Base-by-base conservation (phyloP, 2,329 filamentous ascomycete genomes). In the Lachnellula subtilissima region DNA sequence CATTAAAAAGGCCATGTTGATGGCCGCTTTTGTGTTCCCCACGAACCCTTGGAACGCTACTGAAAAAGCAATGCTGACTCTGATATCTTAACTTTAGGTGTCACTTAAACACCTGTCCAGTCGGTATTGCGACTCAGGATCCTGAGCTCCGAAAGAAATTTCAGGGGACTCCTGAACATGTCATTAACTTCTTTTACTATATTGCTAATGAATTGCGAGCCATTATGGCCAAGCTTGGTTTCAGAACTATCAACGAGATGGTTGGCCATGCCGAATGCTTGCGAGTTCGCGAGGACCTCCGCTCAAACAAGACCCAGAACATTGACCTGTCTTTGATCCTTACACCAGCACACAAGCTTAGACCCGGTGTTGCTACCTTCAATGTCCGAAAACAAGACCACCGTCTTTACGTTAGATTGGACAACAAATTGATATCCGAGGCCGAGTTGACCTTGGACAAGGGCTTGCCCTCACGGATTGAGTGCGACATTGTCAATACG, bases 341-440 rank as follows among this genome's bases (percentile, higher is more conserved):
- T 51, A 97, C 92, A 0, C 93, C 93, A 3, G 93, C 93, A n/a
- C 92, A 97, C 76, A 94, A 92, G 65, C 88, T 97, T 52, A 88
- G 93, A 59, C 92, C 92, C 52, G 92, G 91, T 60, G 93, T 97
- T 55, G 92, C 93, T 40, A 97, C 92, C 11, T 97, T 96, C 83
- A 97, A 97, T 68, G 92, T 97, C 56, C 89, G 93, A 74, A 97
- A 96, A 81, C 93, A 97, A 75, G 93, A 97, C 66, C 93, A 97
- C 75, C 86, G 89, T 70, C 86, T 97, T 19, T 92, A 97, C 72
- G 86, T 92, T 60, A 89, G 93, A 67, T 81, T 97, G 11, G 93
- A 97, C 73, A 97, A 97, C 78, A 97, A 97, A 79, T 83, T 97
- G 54, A 96, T 97, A 67, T 91, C 91, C 0, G 93, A 97, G 75